Conservation (phyloP, 805 yeast species). For the Yarrowia sp. region DNA sequence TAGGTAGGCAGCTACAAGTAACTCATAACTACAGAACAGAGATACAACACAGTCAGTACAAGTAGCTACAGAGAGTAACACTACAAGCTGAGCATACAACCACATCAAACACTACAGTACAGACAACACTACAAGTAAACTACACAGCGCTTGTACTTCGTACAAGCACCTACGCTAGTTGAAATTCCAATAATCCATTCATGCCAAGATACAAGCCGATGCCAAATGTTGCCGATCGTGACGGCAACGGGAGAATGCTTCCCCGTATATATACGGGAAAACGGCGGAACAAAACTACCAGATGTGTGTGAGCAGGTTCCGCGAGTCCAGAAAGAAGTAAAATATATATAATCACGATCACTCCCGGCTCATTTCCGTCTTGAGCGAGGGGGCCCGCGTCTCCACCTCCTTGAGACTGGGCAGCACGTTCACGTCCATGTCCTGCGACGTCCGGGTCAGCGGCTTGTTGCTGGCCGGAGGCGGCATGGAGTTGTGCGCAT, state of each 20-base stretch:
- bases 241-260: conserved; percentile 21
- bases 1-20: too few relatives aligned
- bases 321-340: conserved; percentile 17
- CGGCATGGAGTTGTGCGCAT: conserved; percentile 15
- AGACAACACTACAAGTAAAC: too few relatives aligned
- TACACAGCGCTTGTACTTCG: too few relatives aligned
- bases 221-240: conserved; percentile 11
- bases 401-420: conserved; percentile 25
- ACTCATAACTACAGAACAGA: too few relatives aligned
- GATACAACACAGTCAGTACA: too few relatives aligned
- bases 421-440: conserved; percentile 12
- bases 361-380: conserved; percentile 16
- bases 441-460: conserved; percentile 24
- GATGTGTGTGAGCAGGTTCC: background rate
- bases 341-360: conserved; percentile 7
- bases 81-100: too few relatives aligned
- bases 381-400: conserved; percentile 7
- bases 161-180: too few relatives aligned
- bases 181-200: conserved; percentile 21
- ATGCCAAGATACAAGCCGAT: conserved; percentile 26
- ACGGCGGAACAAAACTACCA: background rate
- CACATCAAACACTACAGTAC: too few relatives aligned
- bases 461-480: conserved; percentile 26
- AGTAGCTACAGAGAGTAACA: too few relatives aligned
- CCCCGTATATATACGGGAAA: background rate